Evolutionary conservation across 2,329 filamentous ascomycete genomes (phyloP), one percentile per base, ranked within the genome.

Genomic region (Coccinonectria pachysandricola): DNA sequence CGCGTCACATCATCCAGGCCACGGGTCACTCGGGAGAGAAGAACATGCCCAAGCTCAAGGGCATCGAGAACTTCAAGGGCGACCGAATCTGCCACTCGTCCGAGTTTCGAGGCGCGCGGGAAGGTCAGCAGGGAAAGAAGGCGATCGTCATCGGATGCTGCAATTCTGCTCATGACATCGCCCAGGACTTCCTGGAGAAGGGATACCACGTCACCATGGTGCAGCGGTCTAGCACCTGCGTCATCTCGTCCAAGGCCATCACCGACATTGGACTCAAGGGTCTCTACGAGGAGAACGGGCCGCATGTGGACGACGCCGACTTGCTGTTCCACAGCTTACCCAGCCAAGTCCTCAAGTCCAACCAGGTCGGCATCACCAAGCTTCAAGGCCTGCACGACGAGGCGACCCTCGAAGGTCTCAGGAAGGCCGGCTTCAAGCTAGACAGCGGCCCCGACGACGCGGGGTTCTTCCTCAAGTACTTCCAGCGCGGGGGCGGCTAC

Each of bases 1-100:
- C 76, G 0, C 64, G 58, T n/a, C 75, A 80, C 36, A 48, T 81
- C 22, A 62, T 81, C 28, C 71, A 77, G 43, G 70, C 71, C 3
- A 81, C 75, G 0, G 75, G 75, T 0, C 74, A 77, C 42, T 71
- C 71, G 0, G 77, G 77, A 5, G 71, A 78, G 49, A 75, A 70
- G 43, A 64, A 69, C 30, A 46, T 70, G 19, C 75, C 76, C 0
- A 34, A 43, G 1, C 62, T 81, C 34, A 63, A 65, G 11, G 74
- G 72, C 2, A 56, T 66, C 8, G 58, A 64, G 1, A 46, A 37
- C 1, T 81, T 80, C 54, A 52, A 63, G 28, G 76, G 76, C 0
- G 56, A 60, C 22, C 48, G 71, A 7, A 50, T 79, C 12, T 70
- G 68, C 40, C 76, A 80, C 36, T 75, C 72, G 4, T 66, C 69